Base-by-base conservation (phyloP, 352 stramenopile species). In the Phytophthora melonis region DNA sequence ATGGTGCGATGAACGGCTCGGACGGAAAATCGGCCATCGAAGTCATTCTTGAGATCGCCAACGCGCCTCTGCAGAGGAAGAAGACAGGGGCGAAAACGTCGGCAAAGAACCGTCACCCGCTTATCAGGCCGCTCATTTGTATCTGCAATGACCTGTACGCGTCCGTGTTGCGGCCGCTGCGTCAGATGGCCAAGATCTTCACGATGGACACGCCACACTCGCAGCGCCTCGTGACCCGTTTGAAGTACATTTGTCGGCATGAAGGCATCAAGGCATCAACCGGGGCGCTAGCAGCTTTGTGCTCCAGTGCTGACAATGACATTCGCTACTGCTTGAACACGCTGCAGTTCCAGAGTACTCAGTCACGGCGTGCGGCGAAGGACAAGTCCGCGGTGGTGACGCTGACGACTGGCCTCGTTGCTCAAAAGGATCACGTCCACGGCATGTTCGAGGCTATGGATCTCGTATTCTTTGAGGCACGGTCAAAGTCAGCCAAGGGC, bases 121-220 rank as follows among this genome's bases (percentile, higher is more conserved):
- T 98, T 43, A 98, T 80, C 57, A 89, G 97, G 1, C 97, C 97
- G 8, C 83, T 99, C 18, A 99, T 99, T 68, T 99, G 98, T 73
- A 99, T 99, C 79, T 99, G 98, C 82, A 99, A 99, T 78, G 95
- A 99, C 75, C 92, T 98, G 72, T 99, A 98, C 78, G 96, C 96
- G 13, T 97, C 97, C 1, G 92, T 97, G 32, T 78, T 99, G 41
- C 88, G 97, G 10, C 92, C 96, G n/a, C 84, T 99, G 50, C 92
- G 98, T 30, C 94, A 98, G 25, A 87, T 98, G 16, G 91, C 95
- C 23, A 96, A 94, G 66, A 94, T 99, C 41, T 99, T 99, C 52
- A 89, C 97, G 66, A 90, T 99, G 14, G 77, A 89, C 56, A 84
- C 88, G 23, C 87, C 96, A 8, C 92, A 96, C 49, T 82, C 87